phyloP scores from a whole-genome alignment of 495 filamentous ascomycete genomes.

The Xylaria intraflava region DNA sequence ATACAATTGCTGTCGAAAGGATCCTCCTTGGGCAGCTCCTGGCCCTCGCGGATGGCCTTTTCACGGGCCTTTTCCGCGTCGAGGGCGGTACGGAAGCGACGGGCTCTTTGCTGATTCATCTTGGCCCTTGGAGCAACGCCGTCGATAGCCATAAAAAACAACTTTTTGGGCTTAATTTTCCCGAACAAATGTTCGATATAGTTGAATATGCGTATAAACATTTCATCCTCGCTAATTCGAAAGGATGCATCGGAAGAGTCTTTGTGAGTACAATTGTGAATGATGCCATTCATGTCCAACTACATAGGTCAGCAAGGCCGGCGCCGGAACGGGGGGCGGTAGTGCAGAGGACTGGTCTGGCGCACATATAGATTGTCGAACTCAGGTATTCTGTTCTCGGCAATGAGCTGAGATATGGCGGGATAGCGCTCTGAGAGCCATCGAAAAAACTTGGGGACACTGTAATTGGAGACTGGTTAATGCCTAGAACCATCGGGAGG shows the following conservation, averaged over 20 bases:
- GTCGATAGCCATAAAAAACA: conserved; percentile 99
- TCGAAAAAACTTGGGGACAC: conserved; percentile 89
- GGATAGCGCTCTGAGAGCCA: conserved; percentile 99
- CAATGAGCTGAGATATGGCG: conserved; percentile 96
- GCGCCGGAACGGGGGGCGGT: not conserved
- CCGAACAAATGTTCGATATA: conserved; percentile 99
- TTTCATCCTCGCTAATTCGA: conserved; percentile 93
- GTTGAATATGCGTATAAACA: conserved; percentile 99
- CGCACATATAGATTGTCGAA: conserved; percentile 92
- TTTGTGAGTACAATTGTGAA: conserved; percentile 98
- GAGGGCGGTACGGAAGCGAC: conserved; percentile 89
- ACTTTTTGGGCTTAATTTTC: conserved; percentile 95
- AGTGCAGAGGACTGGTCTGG: conserved; percentile 14
- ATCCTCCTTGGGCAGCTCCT: conserved; percentile 90
- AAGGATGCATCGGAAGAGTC: conserved; percentile 78
- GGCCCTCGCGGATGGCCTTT: conserved; percentile 80
- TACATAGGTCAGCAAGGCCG: conserved; percentile 24
- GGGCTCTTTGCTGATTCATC: conserved; percentile 98
- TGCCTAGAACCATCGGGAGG: not conserved
- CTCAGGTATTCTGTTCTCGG: conserved; percentile 97
- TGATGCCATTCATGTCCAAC: conserved; percentile 99
- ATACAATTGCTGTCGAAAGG: conserved; percentile 99
- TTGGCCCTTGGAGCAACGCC: conserved; percentile 96
- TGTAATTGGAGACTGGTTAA: conserved; percentile 23
- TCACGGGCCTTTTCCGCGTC: conserved; percentile 85